These are phyloP conservation scores for Melastoma candidum DNA, from an alignment of 441 rosid species.

Conservation along the genomic window DNA sequence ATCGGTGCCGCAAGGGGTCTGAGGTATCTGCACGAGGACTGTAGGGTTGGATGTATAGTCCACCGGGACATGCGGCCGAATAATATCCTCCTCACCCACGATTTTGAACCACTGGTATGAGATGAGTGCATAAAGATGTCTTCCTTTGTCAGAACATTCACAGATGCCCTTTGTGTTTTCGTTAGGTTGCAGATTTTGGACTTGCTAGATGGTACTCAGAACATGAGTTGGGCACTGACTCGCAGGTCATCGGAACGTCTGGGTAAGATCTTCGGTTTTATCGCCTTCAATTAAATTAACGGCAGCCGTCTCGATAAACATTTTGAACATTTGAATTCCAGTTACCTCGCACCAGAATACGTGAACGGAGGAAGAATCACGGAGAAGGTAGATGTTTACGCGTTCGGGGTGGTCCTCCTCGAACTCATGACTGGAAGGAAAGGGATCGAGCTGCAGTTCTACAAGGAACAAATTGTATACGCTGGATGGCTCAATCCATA, in stretches of 20 bases:
- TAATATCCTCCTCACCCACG: conserved; percentile 60
- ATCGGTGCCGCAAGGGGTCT: conserved; percentile 60
- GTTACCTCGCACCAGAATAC: conserved; percentile 64
- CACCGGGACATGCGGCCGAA: conserved; percentile 54
- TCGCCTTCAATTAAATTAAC: neutral
- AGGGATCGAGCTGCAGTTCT: conserved; percentile 29
- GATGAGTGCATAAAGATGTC: neutral
- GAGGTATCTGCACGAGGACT: conserved; percentile 70
- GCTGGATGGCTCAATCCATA: conserved; percentile 42
- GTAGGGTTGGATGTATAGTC: conserved; percentile 66
- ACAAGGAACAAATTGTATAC: conserved; percentile 25
- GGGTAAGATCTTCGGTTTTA: conserved; percentile 28
- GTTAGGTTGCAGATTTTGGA: conserved; percentile 68
- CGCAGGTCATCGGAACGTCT: conserved; percentile 34
- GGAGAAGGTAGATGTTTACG: conserved; percentile 48
- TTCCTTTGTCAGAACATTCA: neutral
- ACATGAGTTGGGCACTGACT: conserved; percentile 26
- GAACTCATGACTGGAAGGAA: conserved; percentile 54
- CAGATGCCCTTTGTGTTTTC: neutral
- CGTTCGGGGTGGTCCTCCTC: conserved; percentile 55
- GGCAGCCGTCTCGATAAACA: conserved; percentile 3
- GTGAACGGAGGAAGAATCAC: conserved; percentile 36
- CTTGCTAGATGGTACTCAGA: conserved; percentile 57
- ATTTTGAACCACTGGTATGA: conserved; percentile 59
- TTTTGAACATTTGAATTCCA: conserved; percentile 12